Evolutionary conservation across 78 protist species (phyloP).

Genomic region (Bodo saltans): DNA sequence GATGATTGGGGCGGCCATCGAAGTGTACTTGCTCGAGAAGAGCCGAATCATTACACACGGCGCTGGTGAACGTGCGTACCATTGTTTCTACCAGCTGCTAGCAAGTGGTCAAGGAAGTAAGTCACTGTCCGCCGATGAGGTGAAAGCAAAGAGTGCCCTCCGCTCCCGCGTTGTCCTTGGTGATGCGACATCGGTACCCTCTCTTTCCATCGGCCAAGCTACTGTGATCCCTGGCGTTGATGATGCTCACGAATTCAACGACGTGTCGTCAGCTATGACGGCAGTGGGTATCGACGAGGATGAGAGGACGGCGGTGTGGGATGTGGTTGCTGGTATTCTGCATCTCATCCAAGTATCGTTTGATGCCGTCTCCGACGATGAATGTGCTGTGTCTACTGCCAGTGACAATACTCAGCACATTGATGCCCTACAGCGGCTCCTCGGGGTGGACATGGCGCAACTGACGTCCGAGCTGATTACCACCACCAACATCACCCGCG

Average conservation of each 20-base stretch:
- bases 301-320: constrained; percentile 10
- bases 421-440: neutral
- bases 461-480: neutral
- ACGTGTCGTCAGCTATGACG: constrained; percentile 21
- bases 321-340: constrained; percentile 28
- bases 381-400: neutral
- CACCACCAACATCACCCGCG: constrained; percentile 8
- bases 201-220: constrained; percentile 14
- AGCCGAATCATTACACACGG: constrained; percentile 66
- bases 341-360: neutral
- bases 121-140: no score
- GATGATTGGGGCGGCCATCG: constrained; percentile 81
- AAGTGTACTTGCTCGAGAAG: constrained; percentile 82
- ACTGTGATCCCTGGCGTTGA: neutral
- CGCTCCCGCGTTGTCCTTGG: constrained; percentile 36
- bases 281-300: constrained; percentile 6
- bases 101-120: no score
- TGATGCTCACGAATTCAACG: constrained; percentile 9
- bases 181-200: neutral
- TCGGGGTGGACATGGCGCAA: neutral
- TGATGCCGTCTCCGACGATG: neutral
- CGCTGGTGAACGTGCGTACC: constrained; percentile 82
- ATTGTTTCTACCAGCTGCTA: constrained; percentile 86
- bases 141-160: constrained; percentile 12
- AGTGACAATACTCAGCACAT: neutral